These are phyloP conservation scores for Malassezia pachydermatis DNA, from an alignment of 1,284 basidiomycete genomes.

Conservation along the genomic window DNA sequence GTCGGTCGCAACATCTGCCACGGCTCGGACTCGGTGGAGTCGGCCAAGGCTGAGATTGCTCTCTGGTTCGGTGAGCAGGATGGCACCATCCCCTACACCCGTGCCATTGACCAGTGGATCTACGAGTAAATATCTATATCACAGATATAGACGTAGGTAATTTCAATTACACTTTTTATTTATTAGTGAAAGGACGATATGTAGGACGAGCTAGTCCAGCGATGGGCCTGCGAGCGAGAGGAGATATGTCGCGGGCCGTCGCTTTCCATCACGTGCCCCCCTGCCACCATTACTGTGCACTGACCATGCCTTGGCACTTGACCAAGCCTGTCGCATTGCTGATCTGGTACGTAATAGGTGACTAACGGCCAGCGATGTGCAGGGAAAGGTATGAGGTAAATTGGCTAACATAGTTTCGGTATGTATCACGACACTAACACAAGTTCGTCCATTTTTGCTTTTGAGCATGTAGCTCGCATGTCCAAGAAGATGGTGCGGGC, in stretches of 20 bases:
- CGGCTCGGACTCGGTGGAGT: conserved; percentile 62
- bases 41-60: conserved; percentile 46
- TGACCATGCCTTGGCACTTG: no score
- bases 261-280: no score
- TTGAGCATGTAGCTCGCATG: background rate
- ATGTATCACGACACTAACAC: background rate
- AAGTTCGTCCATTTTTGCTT: background rate
- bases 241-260: no score
- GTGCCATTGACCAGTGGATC: conserved; percentile 42
- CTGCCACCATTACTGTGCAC: no score
- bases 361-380: background rate
- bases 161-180: no score
- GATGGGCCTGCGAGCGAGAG: no score
- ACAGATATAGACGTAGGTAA: no score
- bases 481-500: conserved; percentile 1
- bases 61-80: conserved; percentile 48
- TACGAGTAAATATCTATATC: conserved; percentile 47
- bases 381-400: background rate
- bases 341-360: conserved; percentile 1
- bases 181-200: no score
- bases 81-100: conserved; percentile 39
- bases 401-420: conserved; percentile 2
- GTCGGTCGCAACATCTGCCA: conserved; percentile 59
- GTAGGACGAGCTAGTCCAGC: no score
- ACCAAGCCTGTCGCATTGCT: background rate